Evolutionary conservation across 2,329 filamentous ascomycete genomes (phyloP), one percentile per base, ranked within the genome.

Genomic region (Metarhizium brunneum): DNA sequence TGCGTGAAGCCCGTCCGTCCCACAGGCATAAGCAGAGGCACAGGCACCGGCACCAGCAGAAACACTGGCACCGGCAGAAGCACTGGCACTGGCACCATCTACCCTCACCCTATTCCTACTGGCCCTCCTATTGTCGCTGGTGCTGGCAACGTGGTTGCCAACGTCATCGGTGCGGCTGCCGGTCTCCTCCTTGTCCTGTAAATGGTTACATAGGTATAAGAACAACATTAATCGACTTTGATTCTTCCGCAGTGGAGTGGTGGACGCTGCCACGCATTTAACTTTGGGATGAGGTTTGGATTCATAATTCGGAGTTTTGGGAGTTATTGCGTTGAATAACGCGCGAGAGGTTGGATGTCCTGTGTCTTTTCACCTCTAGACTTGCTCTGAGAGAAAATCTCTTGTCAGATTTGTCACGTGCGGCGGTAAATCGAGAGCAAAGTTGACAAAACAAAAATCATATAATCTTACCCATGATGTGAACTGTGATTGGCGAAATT

Each of bases 181-280:
- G 63, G 60, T 53, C 52, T 65, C 45, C 54, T 58, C 36, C 56
- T 66, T 43, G 47, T 65, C 49, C 54, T 66, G 56, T 65, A 63
- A 60, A 57, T 16, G 36, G 18, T 47, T 16, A 13, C 38, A 40
- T 18, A 32, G 16, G 38, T 6, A 42, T 14, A 30, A 16, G 25
- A 48, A 4, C 11, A 30, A 18, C 16, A 48, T 48, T 30, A 10
- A 48, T 30, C 45, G 45, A 48, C 20, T 48, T 48, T 16, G 45
- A 48, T 48, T 48, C 25, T 30, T 10, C 18, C 25, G 18, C 25
- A 30, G 25, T 48, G 45, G 45, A 48, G 20, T 13, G 5, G 32
- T 18, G 16, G 32, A 51, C 49, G 49, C 45, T 36, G 49, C 18
- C 16, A 16, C 32, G 20, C 29, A 51, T 51, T 16, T 50, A 32